Evolutionary conservation across 495 filamentous ascomycete genomes (phyloP).

Genomic region (Geoglossum glabrum): DNA sequence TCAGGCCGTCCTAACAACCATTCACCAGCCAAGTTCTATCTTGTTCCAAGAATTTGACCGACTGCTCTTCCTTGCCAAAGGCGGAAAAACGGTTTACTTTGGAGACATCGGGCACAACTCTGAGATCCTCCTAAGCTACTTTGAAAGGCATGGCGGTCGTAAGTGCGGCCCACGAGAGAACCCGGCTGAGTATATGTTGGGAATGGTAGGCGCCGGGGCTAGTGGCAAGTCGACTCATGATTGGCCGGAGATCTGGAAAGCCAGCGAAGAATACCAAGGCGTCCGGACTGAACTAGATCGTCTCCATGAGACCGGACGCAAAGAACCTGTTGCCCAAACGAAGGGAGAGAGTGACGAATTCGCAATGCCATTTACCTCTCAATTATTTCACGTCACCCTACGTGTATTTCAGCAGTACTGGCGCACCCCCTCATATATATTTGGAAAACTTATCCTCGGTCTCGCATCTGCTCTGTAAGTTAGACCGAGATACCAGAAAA

Average conservation of each 20-base stretch:
- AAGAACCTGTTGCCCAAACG: slow-evolving; percentile 17
- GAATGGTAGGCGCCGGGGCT: slow-evolving; percentile 63
- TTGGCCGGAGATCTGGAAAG: slow-evolving; percentile 63
- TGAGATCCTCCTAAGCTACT: slow-evolving; percentile 24
- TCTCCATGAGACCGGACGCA: slow-evolving; percentile 39
- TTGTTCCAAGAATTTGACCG: slow-evolving; percentile 69
- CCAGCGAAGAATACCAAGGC: slow-evolving; percentile 32
- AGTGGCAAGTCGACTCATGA: slow-evolving; percentile 54
- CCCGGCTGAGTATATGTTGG: slow-evolving; percentile 75
- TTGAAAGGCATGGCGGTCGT: slow-evolving; percentile 27
- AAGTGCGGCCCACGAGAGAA: slow-evolving; percentile 38
- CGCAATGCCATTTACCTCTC: slow-evolving; percentile 35
- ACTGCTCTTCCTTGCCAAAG: slow-evolving; percentile 39
- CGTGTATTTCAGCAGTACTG: slow-evolving; percentile 39
- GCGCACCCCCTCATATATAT: slow-evolving; percentile 37
- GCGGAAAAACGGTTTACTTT: slow-evolving; percentile 47
- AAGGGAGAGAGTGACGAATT: slow-evolving; percentile 2
- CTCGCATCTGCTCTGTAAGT: slow-evolving; percentile 44
- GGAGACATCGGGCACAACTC: slow-evolving; percentile 43
- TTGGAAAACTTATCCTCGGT: slow-evolving; percentile 36
- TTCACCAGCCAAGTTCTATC: slow-evolving; percentile 69
- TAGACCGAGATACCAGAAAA: slow-evolving; percentile 48
- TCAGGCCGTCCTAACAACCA: slow-evolving; percentile 80
- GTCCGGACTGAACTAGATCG: slow-evolving; percentile 30
- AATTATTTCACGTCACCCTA: slow-evolving; percentile 27